A percentile compares a stretch with the other conserved stretches of the same genome.
Evolutionary conservation across 2,329 filamentous ascomycete genomes (phyloP).

Genomic region (Colletotrichum phormii): DNA sequence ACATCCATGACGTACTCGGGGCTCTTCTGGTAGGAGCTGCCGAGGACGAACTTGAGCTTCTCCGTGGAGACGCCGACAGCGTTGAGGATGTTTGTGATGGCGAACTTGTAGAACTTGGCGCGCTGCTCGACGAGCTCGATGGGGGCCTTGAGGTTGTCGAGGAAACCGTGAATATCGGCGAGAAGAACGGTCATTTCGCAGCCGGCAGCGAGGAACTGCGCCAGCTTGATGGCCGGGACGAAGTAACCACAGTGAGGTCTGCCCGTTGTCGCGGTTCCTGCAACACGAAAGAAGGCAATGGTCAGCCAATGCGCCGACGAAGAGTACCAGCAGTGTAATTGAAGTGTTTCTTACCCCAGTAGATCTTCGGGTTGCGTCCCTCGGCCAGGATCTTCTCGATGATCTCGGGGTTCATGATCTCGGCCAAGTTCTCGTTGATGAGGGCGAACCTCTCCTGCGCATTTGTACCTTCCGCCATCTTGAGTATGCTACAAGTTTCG

Average conservation of each 20-base stretch:
- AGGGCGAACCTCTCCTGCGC: slow-evolving; percentile 75
- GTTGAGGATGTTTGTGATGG: slow-evolving; percentile 80
- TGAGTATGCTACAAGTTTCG: not conserved
- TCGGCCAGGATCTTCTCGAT: slow-evolving; percentile 79
- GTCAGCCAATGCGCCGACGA: slow-evolving; percentile 21
- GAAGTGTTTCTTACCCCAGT: slow-evolving; percentile 74
- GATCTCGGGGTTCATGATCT: slow-evolving; percentile 86
- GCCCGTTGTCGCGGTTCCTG: slow-evolving; percentile 85
- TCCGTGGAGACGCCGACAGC: slow-evolving; percentile 83
- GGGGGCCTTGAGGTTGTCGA: slow-evolving; percentile 87
- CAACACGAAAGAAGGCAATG: slow-evolving; percentile 20
- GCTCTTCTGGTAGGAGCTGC: slow-evolving; percentile 83
- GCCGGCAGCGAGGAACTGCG: slow-evolving; percentile 85
- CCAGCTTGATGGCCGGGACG: slow-evolving; percentile 88
- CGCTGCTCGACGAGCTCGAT: slow-evolving; percentile 87
- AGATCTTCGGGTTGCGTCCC: slow-evolving; percentile 80
- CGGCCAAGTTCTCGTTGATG: slow-evolving; percentile 84
- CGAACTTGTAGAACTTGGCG: slow-evolving; percentile 83
- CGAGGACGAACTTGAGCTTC: slow-evolving; percentile 85
- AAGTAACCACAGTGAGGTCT: slow-evolving; percentile 91
- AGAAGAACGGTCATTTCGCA: slow-evolving; percentile 86
- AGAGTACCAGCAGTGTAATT: not conserved
- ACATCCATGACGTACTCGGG: slow-evolving; percentile 87
- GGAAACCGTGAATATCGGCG: slow-evolving; percentile 80
- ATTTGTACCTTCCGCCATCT: slow-evolving; percentile 48